Base-by-base conservation (phyloP, 305 asterid genomes). In the Fraxinus paxiana region DNA sequence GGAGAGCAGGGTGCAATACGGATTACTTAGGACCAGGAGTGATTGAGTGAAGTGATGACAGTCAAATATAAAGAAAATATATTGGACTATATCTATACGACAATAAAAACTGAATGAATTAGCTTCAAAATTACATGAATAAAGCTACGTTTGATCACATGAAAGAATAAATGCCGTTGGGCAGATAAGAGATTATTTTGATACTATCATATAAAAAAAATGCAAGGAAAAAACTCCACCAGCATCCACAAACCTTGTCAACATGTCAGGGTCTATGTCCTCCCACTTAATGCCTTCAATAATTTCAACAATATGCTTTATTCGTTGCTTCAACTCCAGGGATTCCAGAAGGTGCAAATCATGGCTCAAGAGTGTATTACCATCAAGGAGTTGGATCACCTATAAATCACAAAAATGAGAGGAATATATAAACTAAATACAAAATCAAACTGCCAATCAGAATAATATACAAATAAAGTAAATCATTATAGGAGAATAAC, bases 261-360 rank as follows among this genome's bases (percentile, higher is more conserved):
- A 80, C 82, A 87, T 80, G 87, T 96, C 98, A 65, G 98, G 99
- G 83, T 96, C 97, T 17, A 94, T 77, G 77, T 78, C 92, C 81
- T 87, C 95, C 98, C 99, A 96, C 77, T 89, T 90, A 35, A 96
- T 89, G 59, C 90, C 98, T 88, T 96, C 98, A 88, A 93, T 85
- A 77, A 94, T 89, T 78, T 96, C 99, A 30, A 90, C 88, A 85
- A 96, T 85, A 81, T 96, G 94, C 80, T 94, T 93, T 82, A 94
- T 90, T 30, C 98, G 92, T 86, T 94, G 98, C 90, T 94, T 96
- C 85, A 86, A 96, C 91, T 96, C 98, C 82, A 96, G 83, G 77
- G 98, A 93, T 88, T 96, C 98, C 69, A 96, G 92, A 86, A 96
- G 99, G 82, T 86, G 93, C 87, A 94, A 91, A 91, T 96, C 99